Evolutionary conservation across 1,284 basidiomycete genomes (phyloP).

Genomic region (Ceratobasidium sp.): DNA sequence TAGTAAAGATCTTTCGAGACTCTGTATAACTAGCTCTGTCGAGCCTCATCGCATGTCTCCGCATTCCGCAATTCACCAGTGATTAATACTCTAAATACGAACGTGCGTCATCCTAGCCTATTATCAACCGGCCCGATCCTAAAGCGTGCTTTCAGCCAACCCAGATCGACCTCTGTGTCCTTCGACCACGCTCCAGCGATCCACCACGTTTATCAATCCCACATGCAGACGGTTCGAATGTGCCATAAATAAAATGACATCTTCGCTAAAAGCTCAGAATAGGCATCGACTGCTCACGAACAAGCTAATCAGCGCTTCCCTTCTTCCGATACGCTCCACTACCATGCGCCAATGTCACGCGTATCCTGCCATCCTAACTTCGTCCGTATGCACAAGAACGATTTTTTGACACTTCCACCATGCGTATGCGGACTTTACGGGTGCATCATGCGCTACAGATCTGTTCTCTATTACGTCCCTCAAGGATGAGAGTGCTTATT

Average conservation of each 20-base stretch:
- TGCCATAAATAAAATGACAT: conserved; percentile 20
- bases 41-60: too few relatives aligned
- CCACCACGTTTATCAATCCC: not conserved
- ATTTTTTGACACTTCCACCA: not conserved
- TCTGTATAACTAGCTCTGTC: too few relatives aligned
- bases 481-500: conserved; percentile 2
- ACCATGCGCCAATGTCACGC: conserved; percentile 41
- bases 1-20: too few relatives aligned
- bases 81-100: not conserved
- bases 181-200: not conserved
- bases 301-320: conserved; percentile 21
- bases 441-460: not conserved
- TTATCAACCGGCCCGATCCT: not conserved
- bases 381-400: conserved; percentile 4
- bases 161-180: not conserved
- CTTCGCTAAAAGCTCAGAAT: not conserved
- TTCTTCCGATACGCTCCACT: conserved; percentile 40
- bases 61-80: too few relatives aligned
- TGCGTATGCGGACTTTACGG: conserved; percentile 1
- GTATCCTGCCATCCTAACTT: not conserved
- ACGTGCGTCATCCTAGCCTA: not conserved
- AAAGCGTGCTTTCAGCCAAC: not conserved
- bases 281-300: not conserved
- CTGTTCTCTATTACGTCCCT: not conserved
- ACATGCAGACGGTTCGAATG: not conserved